Evolutionary conservation across 1,284 basidiomycete species (phyloP), one percentile per base, ranked within the genome.

Genomic region (Takashimella koratensis): DNA sequence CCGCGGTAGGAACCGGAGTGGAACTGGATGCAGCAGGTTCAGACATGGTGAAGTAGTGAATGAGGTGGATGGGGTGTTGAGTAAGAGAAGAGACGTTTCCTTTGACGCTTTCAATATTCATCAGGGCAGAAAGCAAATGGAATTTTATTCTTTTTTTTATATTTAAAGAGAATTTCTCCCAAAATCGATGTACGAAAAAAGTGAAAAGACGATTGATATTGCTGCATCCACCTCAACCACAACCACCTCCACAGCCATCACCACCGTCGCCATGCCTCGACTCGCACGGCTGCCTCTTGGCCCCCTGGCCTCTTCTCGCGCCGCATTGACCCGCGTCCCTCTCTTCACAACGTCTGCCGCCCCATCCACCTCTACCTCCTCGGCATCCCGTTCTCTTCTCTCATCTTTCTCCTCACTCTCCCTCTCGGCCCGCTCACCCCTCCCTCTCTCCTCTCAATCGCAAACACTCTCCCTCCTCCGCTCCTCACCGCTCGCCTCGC

Each of bases 1-100:
- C 26, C 49, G 51, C 53, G 23, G 41, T 54, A 39, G 55, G 49
- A 26, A 57, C 21, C 20, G 58, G 45, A 21, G 60, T 27, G 36
- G 58, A 52, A 49, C 47, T 58, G 21, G 42, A 43, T 43, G 21
- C 42, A 12, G 16, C 8, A 21, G 42, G 8, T 8, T 8, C 21
- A 21, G 42, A 11, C 42, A 10, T 12, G 16, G 42, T 10, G 42
- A 8, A 43, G 42, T 22, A 11, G 42, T 16, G 27, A 27, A 44
- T 51, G 36, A 36, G 30, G 16, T 36, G 30, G 30, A 8, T 8
- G 16, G 30, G 30, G 30, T 8, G 30, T 36, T 36, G 30, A 36
- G 30, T 8, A 36, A 16, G 16, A 8, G 30, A 36, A 49, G 23
- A n/a, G n/a, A n/a, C n/a, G n/a, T 24, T 45, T n/a, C n/a, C 16